Evolutionary conservation across 1,139 yeast species (phyloP).

Genomic region (Candida glucosophila): DNA sequence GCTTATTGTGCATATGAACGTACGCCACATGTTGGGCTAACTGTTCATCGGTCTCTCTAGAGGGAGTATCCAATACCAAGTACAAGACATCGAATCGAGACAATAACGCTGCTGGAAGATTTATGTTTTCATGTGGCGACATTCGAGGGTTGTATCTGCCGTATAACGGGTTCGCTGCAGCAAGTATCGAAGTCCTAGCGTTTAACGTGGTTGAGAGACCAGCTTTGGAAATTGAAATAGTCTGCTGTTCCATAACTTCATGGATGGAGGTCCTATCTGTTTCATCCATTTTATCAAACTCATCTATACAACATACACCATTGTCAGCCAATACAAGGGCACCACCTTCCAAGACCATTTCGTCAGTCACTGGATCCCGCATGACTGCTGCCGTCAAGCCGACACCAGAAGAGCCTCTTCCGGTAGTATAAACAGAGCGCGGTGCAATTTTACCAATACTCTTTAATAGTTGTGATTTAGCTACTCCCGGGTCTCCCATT

Average conservation of each 20-base stretch:
- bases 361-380: slow-evolving; percentile 98
- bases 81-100: slow-evolving; percentile 92
- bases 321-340: slow-evolving; percentile 95
- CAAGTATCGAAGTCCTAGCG: slow-evolving; percentile 91
- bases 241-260: slow-evolving; percentile 99
- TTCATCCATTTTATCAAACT: slow-evolving; percentile 98
- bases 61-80: slow-evolving; percentile 78
- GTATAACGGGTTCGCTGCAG: slow-evolving; percentile 96
- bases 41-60: slow-evolving; percentile 70
- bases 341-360: slow-evolving; percentile 98
- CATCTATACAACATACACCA: slow-evolving; percentile 98
- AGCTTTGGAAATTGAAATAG: slow-evolving; percentile 94
- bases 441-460: slow-evolving; percentile 93
- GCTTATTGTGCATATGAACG: slow-evolving; percentile 89
- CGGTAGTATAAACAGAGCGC: slow-evolving; percentile 95
- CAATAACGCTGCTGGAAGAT: slow-evolving; percentile 90
- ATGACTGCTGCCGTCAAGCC: slow-evolving; percentile 98
- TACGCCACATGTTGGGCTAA: slow-evolving; percentile 90
- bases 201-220: slow-evolving; percentile 95
- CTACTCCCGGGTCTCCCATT: slow-evolving; percentile 99
- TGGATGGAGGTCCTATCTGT: slow-evolving; percentile 95
- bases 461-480: slow-evolving; percentile 91
- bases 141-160: slow-evolving; percentile 89
- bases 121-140: slow-evolving; percentile 92
- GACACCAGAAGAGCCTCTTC: slow-evolving; percentile 98